phyloP scores from a whole-genome alignment of 2,329 filamentous ascomycete species.

The Sporothrix brunneoviolacea region DNA sequence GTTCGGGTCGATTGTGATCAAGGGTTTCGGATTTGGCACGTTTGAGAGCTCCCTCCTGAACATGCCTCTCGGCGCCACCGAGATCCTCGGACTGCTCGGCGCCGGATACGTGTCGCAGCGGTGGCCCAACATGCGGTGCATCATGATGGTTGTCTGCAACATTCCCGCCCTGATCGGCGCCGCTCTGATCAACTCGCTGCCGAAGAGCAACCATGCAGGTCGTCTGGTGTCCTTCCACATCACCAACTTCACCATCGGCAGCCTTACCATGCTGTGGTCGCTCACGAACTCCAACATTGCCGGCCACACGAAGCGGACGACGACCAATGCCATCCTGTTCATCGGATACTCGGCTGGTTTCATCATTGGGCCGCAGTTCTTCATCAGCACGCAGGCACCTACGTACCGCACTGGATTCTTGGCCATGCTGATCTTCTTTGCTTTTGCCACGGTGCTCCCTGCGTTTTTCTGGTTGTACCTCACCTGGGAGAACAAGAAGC shows the following conservation, averaged over 20 bases:
- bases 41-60: conserved; percentile 55
- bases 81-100: conserved; percentile 54
- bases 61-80: conserved; percentile 54
- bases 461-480: no score
- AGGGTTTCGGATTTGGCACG: conserved; percentile 46
- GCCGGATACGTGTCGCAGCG: conserved; percentile 35
- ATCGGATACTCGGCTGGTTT: conserved; percentile 9
- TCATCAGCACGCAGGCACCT: no score
- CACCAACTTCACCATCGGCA: conserved; percentile 38
- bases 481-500: no score
- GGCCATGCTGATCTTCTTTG: no score
- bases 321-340: conserved; percentile 46
- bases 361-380: conserved; percentile 16
- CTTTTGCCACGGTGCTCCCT: no score
- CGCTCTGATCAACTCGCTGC: conserved; percentile 38
- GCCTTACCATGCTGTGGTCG: conserved; percentile 51
- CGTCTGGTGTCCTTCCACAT: conserved; percentile 46
- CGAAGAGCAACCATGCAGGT: conserved; percentile 38
- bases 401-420: no score
- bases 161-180: conserved; percentile 29
- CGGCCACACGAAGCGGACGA: conserved; percentile 61
- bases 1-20: conserved; percentile 12
- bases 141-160: conserved; percentile 26
- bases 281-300: conserved; percentile 58
- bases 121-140: conserved; percentile 36